These are phyloP conservation scores for Podaxis rugospora DNA, from an alignment of 768 basidiomycete genomes.

Conservation along the genomic window DNA sequence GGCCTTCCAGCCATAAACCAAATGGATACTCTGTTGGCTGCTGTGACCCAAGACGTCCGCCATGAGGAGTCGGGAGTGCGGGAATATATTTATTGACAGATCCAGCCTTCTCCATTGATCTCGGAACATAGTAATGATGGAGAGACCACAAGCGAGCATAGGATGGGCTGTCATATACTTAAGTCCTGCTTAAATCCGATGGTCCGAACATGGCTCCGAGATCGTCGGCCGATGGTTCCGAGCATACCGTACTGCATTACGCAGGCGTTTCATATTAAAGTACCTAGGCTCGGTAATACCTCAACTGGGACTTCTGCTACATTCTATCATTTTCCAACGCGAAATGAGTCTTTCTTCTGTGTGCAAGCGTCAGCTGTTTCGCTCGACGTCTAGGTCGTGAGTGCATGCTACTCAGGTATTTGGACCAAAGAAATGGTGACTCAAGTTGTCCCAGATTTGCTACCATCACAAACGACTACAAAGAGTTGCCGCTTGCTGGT, in stretches of 20 bases:
- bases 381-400: slow-evolving; percentile 5
- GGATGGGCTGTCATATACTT: background rate
- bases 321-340: background rate
- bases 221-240: background rate
- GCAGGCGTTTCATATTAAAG: background rate
- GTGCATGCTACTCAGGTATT: background rate
- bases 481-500: slow-evolving; percentile 54
- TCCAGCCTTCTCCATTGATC: background rate
- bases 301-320: background rate
- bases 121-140: background rate
- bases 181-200: background rate
- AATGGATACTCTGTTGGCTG: too few relatives aligned
- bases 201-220: background rate
- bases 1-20: too few relatives aligned
- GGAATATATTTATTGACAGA: background rate
- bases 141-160: background rate
- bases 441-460: background rate
- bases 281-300: background rate
- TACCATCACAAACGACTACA: slow-evolving; percentile 13
- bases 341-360: slow-evolving; percentile 5
- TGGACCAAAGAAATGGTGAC: background rate
- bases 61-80: too few relatives aligned
- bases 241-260: background rate
- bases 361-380: slow-evolving; percentile 5
- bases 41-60: too few relatives aligned